phyloP scores from a whole-genome alignment of 2,329 filamentous ascomycete genomes.

The Colletotrichum gloeosporioides region DNA sequence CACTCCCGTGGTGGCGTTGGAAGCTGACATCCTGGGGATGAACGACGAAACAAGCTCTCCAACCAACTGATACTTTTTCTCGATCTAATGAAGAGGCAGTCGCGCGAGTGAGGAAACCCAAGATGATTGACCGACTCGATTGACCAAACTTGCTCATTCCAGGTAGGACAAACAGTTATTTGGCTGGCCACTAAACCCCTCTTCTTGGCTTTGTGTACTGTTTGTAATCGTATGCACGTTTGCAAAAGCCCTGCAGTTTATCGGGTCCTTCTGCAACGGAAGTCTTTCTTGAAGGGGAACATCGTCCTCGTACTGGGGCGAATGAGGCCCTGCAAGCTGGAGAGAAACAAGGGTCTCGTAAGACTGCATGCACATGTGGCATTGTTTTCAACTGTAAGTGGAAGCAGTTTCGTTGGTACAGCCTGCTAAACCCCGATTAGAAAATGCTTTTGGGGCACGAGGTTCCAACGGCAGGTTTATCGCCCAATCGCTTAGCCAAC shows the following conservation, averaged over 20 bases:
- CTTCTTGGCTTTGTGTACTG: not conserved
- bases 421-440: not conserved
- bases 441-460: not conserved
- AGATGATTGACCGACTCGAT: too few relatives aligned
- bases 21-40: too few relatives aligned
- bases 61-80: too few relatives aligned
- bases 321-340: not conserved
- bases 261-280: not conserved
- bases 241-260: not conserved
- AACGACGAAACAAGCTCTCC: rapidly evolving
- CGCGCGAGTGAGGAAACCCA: too few relatives aligned
- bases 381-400: not conserved
- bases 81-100: too few relatives aligned
- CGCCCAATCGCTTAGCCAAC: not conserved
- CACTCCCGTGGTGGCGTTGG: too few relatives aligned
- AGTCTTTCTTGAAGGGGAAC: not conserved
- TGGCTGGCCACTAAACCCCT: not conserved
- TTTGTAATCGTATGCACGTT: not conserved
- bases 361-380: not conserved
- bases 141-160: too few relatives aligned
- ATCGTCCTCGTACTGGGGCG: not conserved
- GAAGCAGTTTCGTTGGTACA: not conserved
- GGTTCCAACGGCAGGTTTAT: not conserved
- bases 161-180: too few relatives aligned
- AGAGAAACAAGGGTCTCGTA: not conserved